phyloP scores from a whole-genome alignment of 2,329 filamentous ascomycete genomes.

The Phialophora verrucosa region DNA sequence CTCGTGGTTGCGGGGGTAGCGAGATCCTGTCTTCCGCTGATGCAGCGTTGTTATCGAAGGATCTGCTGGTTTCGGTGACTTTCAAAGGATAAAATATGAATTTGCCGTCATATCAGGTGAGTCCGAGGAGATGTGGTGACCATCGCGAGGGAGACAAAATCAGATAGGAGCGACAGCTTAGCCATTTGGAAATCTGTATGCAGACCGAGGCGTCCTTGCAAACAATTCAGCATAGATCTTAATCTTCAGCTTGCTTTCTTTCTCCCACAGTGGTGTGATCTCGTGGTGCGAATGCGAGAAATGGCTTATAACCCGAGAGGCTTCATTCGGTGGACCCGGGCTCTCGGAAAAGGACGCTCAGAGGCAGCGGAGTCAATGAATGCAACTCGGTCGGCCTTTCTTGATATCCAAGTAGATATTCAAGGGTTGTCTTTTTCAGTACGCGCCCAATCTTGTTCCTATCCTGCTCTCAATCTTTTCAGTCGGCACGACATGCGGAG shows the following conservation, averaged over 20 bases:
- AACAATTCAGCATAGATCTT: background rate
- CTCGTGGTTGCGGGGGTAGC: background rate
- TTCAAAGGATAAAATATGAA: background rate
- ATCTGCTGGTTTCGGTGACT: background rate
- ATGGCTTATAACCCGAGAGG: slow-evolving; percentile 1
- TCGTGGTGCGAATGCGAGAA: background rate
- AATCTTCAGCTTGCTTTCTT: background rate
- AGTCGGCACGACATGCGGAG: background rate
- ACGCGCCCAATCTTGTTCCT: background rate
- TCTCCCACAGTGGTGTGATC: background rate
- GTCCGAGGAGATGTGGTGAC: background rate
- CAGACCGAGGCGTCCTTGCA: background rate
- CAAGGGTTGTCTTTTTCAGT: background rate
- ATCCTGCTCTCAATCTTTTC: background rate
- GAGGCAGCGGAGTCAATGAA: background rate
- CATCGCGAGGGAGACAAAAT: background rate
- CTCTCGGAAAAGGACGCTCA: background rate
- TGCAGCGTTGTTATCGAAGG: background rate
- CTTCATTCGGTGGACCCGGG: background rate
- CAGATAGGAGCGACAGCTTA: background rate
- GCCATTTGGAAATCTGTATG: background rate
- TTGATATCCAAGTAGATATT: background rate
- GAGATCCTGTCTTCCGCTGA: background rate
- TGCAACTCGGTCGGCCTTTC: background rate
- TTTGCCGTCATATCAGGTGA: background rate